Evolutionary conservation across 257 asterid species (phyloP).

Genomic region (Coffea canephora): DNA sequence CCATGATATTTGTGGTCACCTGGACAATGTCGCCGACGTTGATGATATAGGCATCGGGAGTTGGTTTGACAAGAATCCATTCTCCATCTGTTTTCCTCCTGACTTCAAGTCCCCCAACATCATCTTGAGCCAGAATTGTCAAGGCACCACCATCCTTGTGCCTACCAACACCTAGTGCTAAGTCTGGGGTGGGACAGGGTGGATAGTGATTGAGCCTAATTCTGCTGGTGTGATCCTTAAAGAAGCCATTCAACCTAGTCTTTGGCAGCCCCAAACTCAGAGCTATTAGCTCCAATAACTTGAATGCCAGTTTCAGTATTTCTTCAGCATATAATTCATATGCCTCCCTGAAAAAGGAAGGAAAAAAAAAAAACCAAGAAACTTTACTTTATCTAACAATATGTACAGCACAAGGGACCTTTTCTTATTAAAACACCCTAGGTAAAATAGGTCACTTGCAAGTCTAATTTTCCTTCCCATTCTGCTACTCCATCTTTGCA

Average conservation of each 20-base stretch:
- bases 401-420: no score
- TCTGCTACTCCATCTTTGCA: no score
- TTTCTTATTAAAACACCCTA: no score
- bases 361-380: no score
- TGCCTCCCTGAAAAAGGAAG: constrained; percentile 37
- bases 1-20: constrained; percentile 26
- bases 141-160: constrained; percentile 67
- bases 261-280: constrained; percentile 51
- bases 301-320: constrained; percentile 44
- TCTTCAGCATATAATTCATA: constrained; percentile 53
- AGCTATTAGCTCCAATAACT: constrained; percentile 51
- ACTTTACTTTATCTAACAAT: no score
- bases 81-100: constrained; percentile 66
- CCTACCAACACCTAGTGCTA: constrained; percentile 70
- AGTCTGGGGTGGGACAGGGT: constrained; percentile 59
- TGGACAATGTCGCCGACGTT: constrained; percentile 70
- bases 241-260: constrained; percentile 44
- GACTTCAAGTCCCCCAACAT: constrained; percentile 71
- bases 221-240: constrained; percentile 51
- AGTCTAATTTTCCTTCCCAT: no score
- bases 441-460: no score
- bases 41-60: constrained; percentile 58
- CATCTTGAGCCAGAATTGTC: constrained; percentile 65
- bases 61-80: constrained; percentile 69
- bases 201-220: constrained; percentile 71